Base-by-base conservation (phyloP, 2,329 filamentous ascomycete genomes). In the Penicillium freii region DNA sequence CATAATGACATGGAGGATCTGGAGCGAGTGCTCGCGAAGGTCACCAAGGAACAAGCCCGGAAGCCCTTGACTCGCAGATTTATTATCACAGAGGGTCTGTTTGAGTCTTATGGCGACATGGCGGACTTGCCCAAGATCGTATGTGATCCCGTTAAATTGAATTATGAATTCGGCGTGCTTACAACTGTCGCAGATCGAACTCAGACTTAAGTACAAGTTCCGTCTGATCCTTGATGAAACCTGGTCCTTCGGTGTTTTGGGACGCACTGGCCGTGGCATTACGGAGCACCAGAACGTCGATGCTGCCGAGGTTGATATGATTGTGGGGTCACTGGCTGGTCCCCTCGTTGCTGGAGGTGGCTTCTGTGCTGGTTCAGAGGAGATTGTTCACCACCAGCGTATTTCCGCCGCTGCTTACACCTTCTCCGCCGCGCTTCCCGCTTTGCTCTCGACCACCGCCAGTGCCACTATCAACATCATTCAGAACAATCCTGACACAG, bases 271-370 rank as follows among this genome's bases (percentile, higher is more conserved):
- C 21, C 88, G 92, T 51, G 94, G 94, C 58, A 82, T 97, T 39
- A 97, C 94, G 0, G 95, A 99, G 78, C 91, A 93, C 6, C 94
- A 97, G 71, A 96, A 97, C 67, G 93, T 99, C 19, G 94, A 97
- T 72, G 87, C 93, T 0, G 86, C 88, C 10, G 90, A 96, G 71
- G 87, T 99, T 49, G 94, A 99, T 78, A 97, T 99, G 92, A 93
- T 99, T 65, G 85, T 97, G 51, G 94, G 95, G 43, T 96, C 91
- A 36, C 85, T 99, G 45, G 87, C 93, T 13, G 93, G 94, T 2
- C 89, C 92, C 17, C 82, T 99, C 38, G 94, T 93, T 70, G 92
- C 91, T 10, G 93, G 92, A 54, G 94, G 95, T 66, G 94, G 94
- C 17, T 99, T 99, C 80, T 99, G 94, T 73, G 92, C 93, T 17